Conservation (phyloP, 2,329 filamentous ascomycete species). For the Metarhizium sp. region DNA sequence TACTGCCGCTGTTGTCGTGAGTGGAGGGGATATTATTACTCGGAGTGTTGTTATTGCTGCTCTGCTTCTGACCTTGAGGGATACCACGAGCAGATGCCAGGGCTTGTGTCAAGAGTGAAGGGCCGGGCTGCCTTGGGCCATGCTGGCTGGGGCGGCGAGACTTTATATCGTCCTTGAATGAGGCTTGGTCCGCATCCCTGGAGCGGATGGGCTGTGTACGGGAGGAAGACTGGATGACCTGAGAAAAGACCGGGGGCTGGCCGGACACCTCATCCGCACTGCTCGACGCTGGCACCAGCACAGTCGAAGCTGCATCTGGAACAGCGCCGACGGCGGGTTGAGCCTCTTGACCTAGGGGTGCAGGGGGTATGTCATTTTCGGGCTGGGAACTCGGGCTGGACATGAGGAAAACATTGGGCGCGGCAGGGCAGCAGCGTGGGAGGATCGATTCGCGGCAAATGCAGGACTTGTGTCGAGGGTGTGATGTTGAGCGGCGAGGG, state of each 20-base stretch:
- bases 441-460: slow-evolving; percentile 13
- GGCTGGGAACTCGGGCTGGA: slow-evolving; percentile 39
- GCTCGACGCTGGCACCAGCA: not conserved
- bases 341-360: slow-evolving; percentile 27
- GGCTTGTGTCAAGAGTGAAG: slow-evolving; percentile 48
- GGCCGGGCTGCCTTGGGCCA: slow-evolving; percentile 29
- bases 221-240: not conserved
- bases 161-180: slow-evolving; percentile 31
- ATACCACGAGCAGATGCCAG: slow-evolving; percentile 50
- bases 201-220: slow-evolving; percentile 1
- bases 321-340: slow-evolving; percentile 1
- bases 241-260: slow-evolving; percentile 3
- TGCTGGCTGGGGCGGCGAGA: slow-evolving; percentile 30
- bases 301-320: slow-evolving; percentile 3
- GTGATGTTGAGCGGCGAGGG: slow-evolving; percentile 11
- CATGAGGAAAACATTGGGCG: slow-evolving; percentile 51
- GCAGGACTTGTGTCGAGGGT: slow-evolving; percentile 9
- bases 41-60: not conserved
- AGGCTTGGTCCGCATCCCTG: slow-evolving; percentile 2
- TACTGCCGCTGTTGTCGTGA: not conserved
- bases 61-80: slow-evolving; percentile 12
- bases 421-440: slow-evolving; percentile 16
- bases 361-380: slow-evolving; percentile 47
- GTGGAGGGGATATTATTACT: not conserved
- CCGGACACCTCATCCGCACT: slow-evolving; percentile 9